Evolutionary conservation across 768 basidiomycete species (phyloP).

Genomic region (Suillus weaverae): DNA sequence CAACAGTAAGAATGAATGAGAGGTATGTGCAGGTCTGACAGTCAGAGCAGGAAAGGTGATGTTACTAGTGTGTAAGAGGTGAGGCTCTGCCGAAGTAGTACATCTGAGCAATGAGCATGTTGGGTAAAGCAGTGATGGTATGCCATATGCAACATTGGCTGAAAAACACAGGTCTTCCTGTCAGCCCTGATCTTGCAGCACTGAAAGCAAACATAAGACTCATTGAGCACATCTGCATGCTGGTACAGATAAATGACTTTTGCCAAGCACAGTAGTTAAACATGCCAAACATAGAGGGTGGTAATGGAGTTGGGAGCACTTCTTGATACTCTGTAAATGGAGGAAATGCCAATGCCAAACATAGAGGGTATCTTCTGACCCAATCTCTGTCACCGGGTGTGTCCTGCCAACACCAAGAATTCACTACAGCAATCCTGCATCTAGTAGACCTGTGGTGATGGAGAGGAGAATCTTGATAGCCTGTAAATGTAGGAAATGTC

Average conservation of each 20-base stretch:
- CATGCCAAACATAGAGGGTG: conserved; percentile 55
- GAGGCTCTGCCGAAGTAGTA: background rate
- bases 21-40: background rate
- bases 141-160: background rate
- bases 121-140: background rate
- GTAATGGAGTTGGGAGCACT: conserved; percentile 50
- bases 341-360: too few species aligned
- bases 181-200: conserved; percentile 89
- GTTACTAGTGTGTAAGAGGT: background rate
- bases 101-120: too few species aligned
- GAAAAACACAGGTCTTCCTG: too few species aligned
- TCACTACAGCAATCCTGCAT: too few species aligned
- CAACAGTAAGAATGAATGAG: background rate
- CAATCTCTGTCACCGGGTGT: too few species aligned
- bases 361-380: background rate
- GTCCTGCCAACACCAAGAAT: too few species aligned
- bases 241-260: conserved; percentile 83
- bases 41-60: background rate
- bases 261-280: conserved; percentile 66
- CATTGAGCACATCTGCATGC: conserved; percentile 84
- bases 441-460: conserved; percentile 18
- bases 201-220: conserved; percentile 96
- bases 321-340: conserved; percentile 74
- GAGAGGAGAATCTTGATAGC: conserved; percentile 68
- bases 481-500: conserved; percentile 69